These are phyloP conservation scores for Entophlyctis helioformis DNA, from an alignment of 192 early-diverging fungal genomes.

Conservation along the genomic window DNA sequence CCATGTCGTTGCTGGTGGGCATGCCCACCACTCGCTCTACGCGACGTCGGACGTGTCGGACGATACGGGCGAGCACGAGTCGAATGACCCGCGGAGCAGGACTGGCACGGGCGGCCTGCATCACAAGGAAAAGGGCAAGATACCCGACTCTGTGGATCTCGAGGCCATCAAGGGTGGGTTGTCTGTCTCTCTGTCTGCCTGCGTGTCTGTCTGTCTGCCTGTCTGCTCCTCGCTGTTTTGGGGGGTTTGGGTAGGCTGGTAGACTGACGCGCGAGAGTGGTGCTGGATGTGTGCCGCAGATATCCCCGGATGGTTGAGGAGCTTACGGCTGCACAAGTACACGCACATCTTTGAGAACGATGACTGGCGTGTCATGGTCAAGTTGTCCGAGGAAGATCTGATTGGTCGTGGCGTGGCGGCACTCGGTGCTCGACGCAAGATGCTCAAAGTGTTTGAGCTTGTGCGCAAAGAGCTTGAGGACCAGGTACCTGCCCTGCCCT, in stretches of 20 bases:
- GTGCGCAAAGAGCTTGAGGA: constrained; percentile 30
- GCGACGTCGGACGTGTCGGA: no score
- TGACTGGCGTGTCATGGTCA: constrained; percentile 82
- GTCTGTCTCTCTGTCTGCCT: background rate
- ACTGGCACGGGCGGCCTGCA: constrained; percentile 5
- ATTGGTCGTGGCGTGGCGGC: constrained; percentile 77
- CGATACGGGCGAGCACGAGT: constrained; percentile 15
- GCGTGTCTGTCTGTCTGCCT: background rate
- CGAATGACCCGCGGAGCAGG: constrained; percentile 1
- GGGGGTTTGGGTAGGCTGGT: no score
- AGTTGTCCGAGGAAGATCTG: constrained; percentile 71
- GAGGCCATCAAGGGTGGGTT: constrained; percentile 54
- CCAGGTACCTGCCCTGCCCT: no score
- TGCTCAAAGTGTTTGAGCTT: constrained; percentile 92
- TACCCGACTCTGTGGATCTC: constrained; percentile 63
- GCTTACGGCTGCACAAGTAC: constrained; percentile 93
- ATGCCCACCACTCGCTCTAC: constrained; percentile 14
- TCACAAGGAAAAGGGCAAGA: constrained; percentile 61
- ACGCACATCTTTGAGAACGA: constrained; percentile 73
- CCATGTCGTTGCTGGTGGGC: constrained; percentile 14
- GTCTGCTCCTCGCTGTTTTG: background rate
- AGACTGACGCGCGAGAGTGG: no score
- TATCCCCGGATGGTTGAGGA: constrained; percentile 86
- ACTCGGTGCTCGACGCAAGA: constrained; percentile 89
- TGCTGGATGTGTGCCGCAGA: constrained; percentile 47